Percentiles rank a stretch among this genome's conserved stretches.
phyloP scores from a whole-genome alignment of 495 filamentous ascomycete species.

The Podospora pseudoanserina region DNA sequence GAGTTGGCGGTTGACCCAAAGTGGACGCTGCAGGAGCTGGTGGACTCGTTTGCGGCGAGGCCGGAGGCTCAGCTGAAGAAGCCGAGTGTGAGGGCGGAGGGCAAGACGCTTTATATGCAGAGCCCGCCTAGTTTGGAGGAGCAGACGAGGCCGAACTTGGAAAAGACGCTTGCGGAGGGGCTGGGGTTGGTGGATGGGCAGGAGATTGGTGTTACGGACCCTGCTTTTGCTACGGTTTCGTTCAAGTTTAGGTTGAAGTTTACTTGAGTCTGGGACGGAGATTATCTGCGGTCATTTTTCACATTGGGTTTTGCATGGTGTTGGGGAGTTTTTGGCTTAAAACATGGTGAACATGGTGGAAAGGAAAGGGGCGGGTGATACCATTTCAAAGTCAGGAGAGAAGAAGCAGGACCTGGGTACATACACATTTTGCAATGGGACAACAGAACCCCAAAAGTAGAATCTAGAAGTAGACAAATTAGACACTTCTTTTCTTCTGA shows the following conservation, averaged over 20 bases:
- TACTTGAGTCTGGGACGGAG: conserved; percentile 13
- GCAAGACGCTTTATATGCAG: conserved; percentile 84
- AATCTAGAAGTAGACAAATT: neutral
- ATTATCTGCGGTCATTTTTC: neutral
- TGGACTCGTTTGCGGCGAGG: conserved; percentile 76
- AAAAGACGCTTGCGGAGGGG: conserved; percentile 55
- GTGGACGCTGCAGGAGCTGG: conserved; percentile 76
- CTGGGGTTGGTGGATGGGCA: conserved; percentile 50
- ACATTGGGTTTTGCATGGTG: conserved; percentile 16
- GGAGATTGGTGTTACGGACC: conserved; percentile 75
- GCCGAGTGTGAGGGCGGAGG: conserved; percentile 77
- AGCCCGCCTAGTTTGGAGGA: conserved; percentile 75
- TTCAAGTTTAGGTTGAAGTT: conserved; percentile 67
- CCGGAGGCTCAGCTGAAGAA: conserved; percentile 88
- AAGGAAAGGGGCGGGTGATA: neutral
- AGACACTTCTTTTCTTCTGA: conserved; percentile 4
- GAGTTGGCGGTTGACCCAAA: conserved; percentile 66
- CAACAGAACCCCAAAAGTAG: neutral
- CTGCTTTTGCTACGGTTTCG: conserved; percentile 64
- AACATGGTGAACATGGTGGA: neutral
- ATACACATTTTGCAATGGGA: neutral
- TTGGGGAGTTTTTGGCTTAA: conserved; percentile 1
- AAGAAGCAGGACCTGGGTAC: neutral
- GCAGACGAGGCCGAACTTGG: conserved; percentile 76
- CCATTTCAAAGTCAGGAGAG: neutral